Conservation (phyloP, 768 basidiomycete species). For the Gloeophyllum trabeum region DNA sequence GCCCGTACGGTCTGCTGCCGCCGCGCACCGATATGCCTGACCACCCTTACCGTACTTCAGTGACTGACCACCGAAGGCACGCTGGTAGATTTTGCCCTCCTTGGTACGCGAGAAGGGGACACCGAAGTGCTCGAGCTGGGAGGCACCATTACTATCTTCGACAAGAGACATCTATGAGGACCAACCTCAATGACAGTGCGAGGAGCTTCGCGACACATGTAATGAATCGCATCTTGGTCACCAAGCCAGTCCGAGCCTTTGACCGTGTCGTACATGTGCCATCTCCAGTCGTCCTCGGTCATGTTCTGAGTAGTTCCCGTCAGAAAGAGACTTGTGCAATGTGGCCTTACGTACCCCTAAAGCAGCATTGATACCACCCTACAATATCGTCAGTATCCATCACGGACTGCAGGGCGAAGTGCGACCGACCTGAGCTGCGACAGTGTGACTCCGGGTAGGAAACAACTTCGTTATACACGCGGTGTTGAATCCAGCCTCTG, state of each 20-base stretch:
- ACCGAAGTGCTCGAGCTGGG: conserved; percentile 93
- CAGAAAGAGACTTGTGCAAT: too few species aligned
- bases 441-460: conserved; percentile 97
- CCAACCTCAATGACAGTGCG: conserved; percentile 83
- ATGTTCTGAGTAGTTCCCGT: conserved; percentile 55
- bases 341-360: conserved; percentile 73
- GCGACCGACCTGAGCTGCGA: conserved; percentile 78
- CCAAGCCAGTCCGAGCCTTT: conserved; percentile 99
- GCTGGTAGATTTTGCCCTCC: conserved; percentile 99
- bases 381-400: conserved; percentile 7
- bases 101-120: conserved; percentile 97
- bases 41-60: conserved; percentile 96
- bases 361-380: conserved; percentile 98
- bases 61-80: conserved; percentile 98
- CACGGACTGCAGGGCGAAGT: background rate
- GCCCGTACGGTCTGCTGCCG: conserved; percentile 96
- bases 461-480: conserved; percentile 99
- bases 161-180: background rate
- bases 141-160: background rate
- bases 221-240: conserved; percentile 99
- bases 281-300: conserved; percentile 99
- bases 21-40: conserved; percentile 97
- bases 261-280: conserved; percentile 98
- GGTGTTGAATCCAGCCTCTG: conserved; percentile 96
- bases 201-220: conserved; percentile 98